Evolutionary conservation across 768 basidiomycete species (phyloP), one percentile per base, ranked within the genome.

Genomic region (Phlebiopsis flavidoalba): DNA sequence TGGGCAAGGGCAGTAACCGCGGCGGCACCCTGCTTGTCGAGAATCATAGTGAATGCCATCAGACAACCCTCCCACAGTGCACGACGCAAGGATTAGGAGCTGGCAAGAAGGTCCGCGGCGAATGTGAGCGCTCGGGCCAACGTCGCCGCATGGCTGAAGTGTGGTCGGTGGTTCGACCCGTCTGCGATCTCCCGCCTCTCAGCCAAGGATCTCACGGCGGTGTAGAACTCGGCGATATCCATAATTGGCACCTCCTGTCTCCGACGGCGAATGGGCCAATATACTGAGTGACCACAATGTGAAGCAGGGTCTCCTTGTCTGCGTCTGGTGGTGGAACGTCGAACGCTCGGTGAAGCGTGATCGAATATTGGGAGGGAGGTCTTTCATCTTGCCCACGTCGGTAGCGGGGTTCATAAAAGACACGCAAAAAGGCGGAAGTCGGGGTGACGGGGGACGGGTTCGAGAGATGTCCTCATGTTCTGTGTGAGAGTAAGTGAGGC

Each of bases 401-500:
- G 95, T 99, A 0, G 97, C 97, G 5, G 97, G 97, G 70, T 99
- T 99, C 97, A 99, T 99, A 72, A n/a, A n/a, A n/a, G n/a, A n/a
- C 97, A 99, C 4, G 95, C 95, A 68, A 98, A 98, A 5, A 98
- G 80, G 19, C 96, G 90, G 77, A 99, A 99, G 67, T 96, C 89
- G 17, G 93, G 86, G 71, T 99, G 97, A 0, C 97, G 89, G 53
- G 88, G 87, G 31, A 98, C 81, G 1, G 91, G 89, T 66, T 95
- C 92, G 57, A 98, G 74, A 10, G 93, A 89, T n/a, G n/a, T 0
- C 95, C 96, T 70, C n/a, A n/a, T 95, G 86, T 70, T 98, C 97
- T 0, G 94, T 0, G 94, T 94, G 59, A 99, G 77, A 0, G 94
- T 92, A 65, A 99, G 88, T 0, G 96, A 98, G 0, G 93, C 85